These are phyloP conservation scores for Fusarium sp. DNA, from an alignment of 2,329 filamentous ascomycete species.

Conservation along the genomic window DNA sequence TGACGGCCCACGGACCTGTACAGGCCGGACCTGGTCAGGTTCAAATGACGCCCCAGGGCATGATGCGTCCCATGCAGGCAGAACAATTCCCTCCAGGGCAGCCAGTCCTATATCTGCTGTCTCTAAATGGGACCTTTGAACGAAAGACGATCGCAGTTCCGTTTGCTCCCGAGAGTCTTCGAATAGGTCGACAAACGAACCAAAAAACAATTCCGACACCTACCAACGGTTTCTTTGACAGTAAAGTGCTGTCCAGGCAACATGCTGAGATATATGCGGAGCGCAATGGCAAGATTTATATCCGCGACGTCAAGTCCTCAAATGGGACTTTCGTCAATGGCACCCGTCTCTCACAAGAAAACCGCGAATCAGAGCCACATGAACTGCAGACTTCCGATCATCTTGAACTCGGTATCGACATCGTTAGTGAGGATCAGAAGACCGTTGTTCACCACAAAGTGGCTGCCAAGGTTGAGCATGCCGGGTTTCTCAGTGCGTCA, in stretches of 20 bases:
- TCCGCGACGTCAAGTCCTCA: conserved; percentile 96
- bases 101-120: conserved; percentile 85
- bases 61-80: conserved; percentile 70
- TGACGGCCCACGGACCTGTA: conserved; percentile 48
- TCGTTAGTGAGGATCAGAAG: conserved; percentile 98
- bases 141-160: conserved; percentile 95
- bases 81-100: conserved; percentile 72
- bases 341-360: conserved; percentile 88
- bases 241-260: conserved; percentile 94
- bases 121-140: conserved; percentile 96
- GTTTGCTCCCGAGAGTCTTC: conserved; percentile 90
- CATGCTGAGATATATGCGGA: conserved; percentile 97
- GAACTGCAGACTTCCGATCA: conserved; percentile 92
- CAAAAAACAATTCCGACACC: conserved; percentile 93
- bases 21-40: conserved; percentile 49
- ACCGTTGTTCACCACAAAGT: conserved; percentile 99
- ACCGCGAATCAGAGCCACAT: conserved; percentile 94
- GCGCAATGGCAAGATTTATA: conserved; percentile 88
- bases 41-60: conserved; percentile 57
- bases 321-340: conserved; percentile 99
- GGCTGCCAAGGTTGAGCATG: conserved; percentile 94
- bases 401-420: conserved; percentile 95
- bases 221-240: conserved; percentile 95
- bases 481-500: conserved; percentile 80
- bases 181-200: conserved; percentile 96